Conservation (phyloP, 2,329 filamentous ascomycete species). For the Pestalotiopsis fici region DNA sequence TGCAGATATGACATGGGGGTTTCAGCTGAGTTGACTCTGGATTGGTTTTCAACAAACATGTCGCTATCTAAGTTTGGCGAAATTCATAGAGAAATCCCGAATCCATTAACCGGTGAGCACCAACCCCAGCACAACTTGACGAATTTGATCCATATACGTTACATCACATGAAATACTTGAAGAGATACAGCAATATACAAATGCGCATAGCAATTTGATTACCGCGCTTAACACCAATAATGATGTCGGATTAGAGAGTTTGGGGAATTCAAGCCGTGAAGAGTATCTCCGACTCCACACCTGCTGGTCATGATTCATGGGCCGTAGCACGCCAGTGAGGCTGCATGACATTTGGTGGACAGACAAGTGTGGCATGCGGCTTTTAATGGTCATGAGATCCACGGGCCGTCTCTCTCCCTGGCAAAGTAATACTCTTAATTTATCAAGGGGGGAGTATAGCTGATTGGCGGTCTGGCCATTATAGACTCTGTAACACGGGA, state of each 20-base stretch:
- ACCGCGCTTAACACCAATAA: not conserved
- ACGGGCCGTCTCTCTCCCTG: not conserved
- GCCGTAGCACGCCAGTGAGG: not conserved
- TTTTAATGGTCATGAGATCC: not conserved
- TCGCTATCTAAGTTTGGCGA: not conserved
- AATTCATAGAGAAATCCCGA: not conserved
- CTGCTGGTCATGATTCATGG: not conserved
- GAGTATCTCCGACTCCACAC: not conserved
- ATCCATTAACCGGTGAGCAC: not conserved
- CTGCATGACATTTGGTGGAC: not conserved
- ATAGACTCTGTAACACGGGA: not conserved
- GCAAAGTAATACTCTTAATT: not conserved
- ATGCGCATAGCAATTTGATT: not conserved
- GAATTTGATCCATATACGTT: not conserved
- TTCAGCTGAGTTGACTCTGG: not conserved
- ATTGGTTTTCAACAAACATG: not conserved
- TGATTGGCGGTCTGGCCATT: not conserved
- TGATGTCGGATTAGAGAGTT: not conserved
- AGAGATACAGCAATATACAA: not conserved
- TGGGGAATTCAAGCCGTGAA: not conserved
- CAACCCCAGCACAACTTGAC: not conserved
- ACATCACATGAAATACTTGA: not conserved
- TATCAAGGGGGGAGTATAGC: not conserved
- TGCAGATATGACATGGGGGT: not conserved
- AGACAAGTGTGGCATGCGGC: not conserved